These are phyloP conservation scores for Fusarium foetens DNA, from an alignment of 2,329 filamentous ascomycete genomes.

Conservation along the genomic window DNA sequence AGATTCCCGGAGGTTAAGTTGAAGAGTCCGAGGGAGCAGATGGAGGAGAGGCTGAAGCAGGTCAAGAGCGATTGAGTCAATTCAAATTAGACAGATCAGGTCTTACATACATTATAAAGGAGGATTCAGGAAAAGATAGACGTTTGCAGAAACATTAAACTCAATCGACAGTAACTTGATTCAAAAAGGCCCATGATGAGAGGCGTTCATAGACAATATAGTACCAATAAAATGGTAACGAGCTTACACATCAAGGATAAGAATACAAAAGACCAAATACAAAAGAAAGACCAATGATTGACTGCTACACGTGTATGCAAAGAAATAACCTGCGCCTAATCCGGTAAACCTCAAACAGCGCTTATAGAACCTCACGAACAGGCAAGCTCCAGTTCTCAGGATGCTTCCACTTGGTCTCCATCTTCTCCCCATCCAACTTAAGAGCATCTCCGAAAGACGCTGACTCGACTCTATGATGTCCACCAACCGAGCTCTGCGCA, in stretches of 20 bases:
- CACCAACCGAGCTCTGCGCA: not conserved
- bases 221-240: too few species aligned
- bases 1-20: constrained; percentile 46
- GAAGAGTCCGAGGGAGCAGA: constrained; percentile 10
- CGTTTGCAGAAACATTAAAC: too few species aligned
- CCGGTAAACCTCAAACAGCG: not conserved
- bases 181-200: too few species aligned
- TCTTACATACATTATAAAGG: too few species aligned
- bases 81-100: too few species aligned
- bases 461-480: not conserved
- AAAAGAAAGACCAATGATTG: not conserved
- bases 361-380: not conserved
- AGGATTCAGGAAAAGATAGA: too few species aligned
- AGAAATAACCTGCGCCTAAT: not conserved
- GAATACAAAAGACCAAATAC: too few species aligned
- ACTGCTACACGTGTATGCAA: not conserved
- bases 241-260: not conserved
- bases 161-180: too few species aligned
- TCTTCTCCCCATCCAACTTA: not conserved
- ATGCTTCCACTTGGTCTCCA: constrained; percentile 9
- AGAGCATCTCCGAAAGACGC: not conserved
- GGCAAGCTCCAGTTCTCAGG: constrained; percentile 8
- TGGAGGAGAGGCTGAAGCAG: constrained; percentile 39
- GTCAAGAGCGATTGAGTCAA: not conserved
- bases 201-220: too few species aligned